A percentile compares a stretch with the other conserved stretches of the same genome.
phyloP scores from a whole-genome alignment of 2,329 filamentous ascomycete species.

The Neodidymelliopsis sp. region DNA sequence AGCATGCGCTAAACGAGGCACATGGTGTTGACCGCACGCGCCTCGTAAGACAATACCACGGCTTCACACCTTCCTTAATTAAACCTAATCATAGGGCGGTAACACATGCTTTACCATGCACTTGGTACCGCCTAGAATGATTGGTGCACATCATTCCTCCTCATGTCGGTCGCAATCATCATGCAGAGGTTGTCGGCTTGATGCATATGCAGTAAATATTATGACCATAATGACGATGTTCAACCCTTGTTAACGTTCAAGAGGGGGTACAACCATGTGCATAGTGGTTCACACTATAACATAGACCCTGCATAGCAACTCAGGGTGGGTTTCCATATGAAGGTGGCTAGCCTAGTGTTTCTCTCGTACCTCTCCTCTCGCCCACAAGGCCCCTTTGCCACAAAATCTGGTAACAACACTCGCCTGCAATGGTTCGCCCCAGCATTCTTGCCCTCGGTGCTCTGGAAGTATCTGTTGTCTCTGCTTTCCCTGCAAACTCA shows the following conservation, averaged over 20 bases:
- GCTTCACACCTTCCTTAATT: slow-evolving; percentile 13
- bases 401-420: neutral
- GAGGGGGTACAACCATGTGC: slow-evolving; percentile 1
- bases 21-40: slow-evolving; percentile 8
- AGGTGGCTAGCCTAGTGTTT: slow-evolving; percentile 7
- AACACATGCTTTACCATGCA: slow-evolving; percentile 14
- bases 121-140: slow-evolving; percentile 1
- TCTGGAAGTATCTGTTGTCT: slow-evolving; percentile 9
- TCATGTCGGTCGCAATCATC: slow-evolving; percentile 8
- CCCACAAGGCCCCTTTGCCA: neutral
- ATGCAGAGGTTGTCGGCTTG: neutral
- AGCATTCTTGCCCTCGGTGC: slow-evolving; percentile 16
- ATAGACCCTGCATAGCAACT: slow-evolving; percentile 8
- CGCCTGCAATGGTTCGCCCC: slow-evolving; percentile 19
- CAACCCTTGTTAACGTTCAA: neutral
- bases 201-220: neutral
- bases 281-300: slow-evolving; percentile 20
- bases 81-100: slow-evolving; percentile 12
- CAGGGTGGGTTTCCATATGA: slow-evolving; percentile 5
- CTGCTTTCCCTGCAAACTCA: slow-evolving; percentile 25
- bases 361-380: neutral
- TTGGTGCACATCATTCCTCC: neutral
- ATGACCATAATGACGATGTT: neutral
- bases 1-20: neutral
- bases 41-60: slow-evolving; percentile 7